Conservation (phyloP, 768 basidiomycete species). For the Lepiota subincarnata region DNA sequence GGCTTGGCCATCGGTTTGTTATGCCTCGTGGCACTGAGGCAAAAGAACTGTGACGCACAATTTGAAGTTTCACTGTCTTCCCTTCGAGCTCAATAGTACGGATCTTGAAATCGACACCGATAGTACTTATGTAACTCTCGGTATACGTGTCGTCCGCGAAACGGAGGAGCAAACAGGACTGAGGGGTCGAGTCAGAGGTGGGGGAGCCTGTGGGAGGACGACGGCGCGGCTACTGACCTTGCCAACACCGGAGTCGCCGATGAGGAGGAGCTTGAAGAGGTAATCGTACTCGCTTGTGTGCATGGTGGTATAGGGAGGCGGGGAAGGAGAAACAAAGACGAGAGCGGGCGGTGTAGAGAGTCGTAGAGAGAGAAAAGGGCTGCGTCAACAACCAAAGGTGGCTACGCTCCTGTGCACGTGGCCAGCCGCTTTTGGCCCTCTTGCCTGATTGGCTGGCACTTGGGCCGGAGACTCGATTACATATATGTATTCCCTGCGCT, state of each 20-base stretch:
- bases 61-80: slow-evolving; percentile 97
- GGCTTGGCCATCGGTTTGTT: not conserved
- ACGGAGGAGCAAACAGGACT: slow-evolving; percentile 90
- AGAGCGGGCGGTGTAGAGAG: slow-evolving; percentile 30
- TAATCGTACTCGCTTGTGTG: slow-evolving; percentile 94
- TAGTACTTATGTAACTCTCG: slow-evolving; percentile 95
- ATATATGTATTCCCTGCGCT: not conserved
- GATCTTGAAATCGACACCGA: slow-evolving; percentile 99
- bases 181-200: slow-evolving; percentile 20
- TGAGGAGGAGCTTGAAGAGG: slow-evolving; percentile 94
- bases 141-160: slow-evolving; percentile 98
- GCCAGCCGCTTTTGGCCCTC: slow-evolving; percentile 6
- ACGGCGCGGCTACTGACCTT: slow-evolving; percentile 50
- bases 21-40: slow-evolving; percentile 11
- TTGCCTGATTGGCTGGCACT: no score
- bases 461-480: not conserved
- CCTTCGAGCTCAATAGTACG: slow-evolving; percentile 98
- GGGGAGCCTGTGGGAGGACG: slow-evolving; percentile 19
- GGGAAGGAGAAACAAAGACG: slow-evolving; percentile 21
- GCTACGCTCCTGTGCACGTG: slow-evolving; percentile 27
- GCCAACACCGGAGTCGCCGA: slow-evolving; percentile 94
- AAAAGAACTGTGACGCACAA: slow-evolving; percentile 56
- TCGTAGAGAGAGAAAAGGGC: slow-evolving; percentile 24
- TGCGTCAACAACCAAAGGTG: slow-evolving; percentile 33
- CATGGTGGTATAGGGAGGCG: slow-evolving; percentile 44